Percentiles rank a stretch among this genome's conserved stretches.
These are phyloP conservation scores for Periconia sp. DNA, from an alignment of 2,329 filamentous ascomycete genomes.

Conservation along the genomic window DNA sequence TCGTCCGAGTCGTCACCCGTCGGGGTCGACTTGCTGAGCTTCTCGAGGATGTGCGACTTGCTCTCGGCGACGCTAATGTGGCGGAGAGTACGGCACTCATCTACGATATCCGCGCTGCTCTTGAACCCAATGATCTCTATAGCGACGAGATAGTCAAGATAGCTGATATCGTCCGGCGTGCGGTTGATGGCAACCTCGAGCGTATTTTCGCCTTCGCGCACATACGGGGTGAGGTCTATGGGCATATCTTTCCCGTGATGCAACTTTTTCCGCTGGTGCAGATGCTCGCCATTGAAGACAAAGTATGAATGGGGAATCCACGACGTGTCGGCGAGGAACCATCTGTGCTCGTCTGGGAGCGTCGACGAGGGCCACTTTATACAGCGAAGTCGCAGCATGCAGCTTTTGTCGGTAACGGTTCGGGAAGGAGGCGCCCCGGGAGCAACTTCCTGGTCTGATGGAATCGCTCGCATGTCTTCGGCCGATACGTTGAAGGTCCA, in stretches of 20 bases:
- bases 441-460: conserved; percentile 28
- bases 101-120: conserved; percentile 42
- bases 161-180: conserved; percentile 33
- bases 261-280: conserved; percentile 65
- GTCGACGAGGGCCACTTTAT: conserved; percentile 48
- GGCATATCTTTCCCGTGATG: conserved; percentile 77
- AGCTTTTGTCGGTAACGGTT: conserved; percentile 53
- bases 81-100: conserved; percentile 18
- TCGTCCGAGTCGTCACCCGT: conserved; percentile 60
- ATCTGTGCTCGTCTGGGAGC: conserved; percentile 52
- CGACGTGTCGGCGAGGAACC: conserved; percentile 63
- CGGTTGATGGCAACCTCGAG: conserved; percentile 53
- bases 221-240: conserved; percentile 67
- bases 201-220: conserved; percentile 63
- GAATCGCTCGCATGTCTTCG: conserved; percentile 41
- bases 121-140: conserved; percentile 69
- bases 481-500: conserved; percentile 53
- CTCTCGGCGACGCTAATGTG: conserved; percentile 53
- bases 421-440: conserved; percentile 32
- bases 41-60: conserved; percentile 58
- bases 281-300: conserved; percentile 60
- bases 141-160: conserved; percentile 61
- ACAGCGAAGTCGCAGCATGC: conserved; percentile 70
- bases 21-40: conserved; percentile 38
- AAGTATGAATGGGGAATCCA: conserved; percentile 75